Conservation (phyloP, 148 eudicot genomes). For the Nepenthes gracilis region DNA sequence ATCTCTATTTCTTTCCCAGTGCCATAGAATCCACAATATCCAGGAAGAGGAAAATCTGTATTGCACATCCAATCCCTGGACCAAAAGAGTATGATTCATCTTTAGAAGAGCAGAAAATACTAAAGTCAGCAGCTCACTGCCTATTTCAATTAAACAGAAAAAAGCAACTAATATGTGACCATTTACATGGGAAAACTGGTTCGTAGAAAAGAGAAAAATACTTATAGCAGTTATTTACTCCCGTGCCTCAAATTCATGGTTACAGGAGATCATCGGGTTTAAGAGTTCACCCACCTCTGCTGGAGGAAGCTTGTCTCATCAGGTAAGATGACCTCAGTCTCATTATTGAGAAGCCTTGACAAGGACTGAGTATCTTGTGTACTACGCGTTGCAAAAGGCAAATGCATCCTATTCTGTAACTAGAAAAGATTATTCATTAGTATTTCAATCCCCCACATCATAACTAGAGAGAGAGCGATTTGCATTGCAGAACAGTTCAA, state of each 20-base stretch:
- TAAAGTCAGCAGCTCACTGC: background rate
- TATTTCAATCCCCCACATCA: background rate
- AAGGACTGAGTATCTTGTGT: constrained; percentile 45
- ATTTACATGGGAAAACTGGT: too few relatives aligned
- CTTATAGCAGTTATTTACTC: background rate
- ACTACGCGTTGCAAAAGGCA: constrained; percentile 48
- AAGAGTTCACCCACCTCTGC: constrained; percentile 32
- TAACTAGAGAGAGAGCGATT: constrained; percentile 4
- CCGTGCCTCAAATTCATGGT: too few relatives aligned
- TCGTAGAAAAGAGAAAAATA: background rate
- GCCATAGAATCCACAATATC: constrained; percentile 31
- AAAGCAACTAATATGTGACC: too few relatives aligned
- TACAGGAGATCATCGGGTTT: background rate
- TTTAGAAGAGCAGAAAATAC: background rate
- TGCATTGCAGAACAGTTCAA: constrained; percentile 1
- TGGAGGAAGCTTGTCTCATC: constrained; percentile 50
- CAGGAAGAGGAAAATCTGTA: constrained; percentile 34
- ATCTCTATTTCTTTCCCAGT: constrained; percentile 27
- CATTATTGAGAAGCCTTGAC: constrained; percentile 58
- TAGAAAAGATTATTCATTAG: constrained; percentile 10
- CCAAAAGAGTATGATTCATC: background rate
- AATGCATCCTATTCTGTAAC: constrained; percentile 63
- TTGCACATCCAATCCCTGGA: constrained; percentile 59
- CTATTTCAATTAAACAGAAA: background rate
- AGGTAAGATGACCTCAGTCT: constrained; percentile 41